Evolutionary conservation across 352 stramenopile species (phyloP).

Genomic region (Pythium aphanidermatum): DNA sequence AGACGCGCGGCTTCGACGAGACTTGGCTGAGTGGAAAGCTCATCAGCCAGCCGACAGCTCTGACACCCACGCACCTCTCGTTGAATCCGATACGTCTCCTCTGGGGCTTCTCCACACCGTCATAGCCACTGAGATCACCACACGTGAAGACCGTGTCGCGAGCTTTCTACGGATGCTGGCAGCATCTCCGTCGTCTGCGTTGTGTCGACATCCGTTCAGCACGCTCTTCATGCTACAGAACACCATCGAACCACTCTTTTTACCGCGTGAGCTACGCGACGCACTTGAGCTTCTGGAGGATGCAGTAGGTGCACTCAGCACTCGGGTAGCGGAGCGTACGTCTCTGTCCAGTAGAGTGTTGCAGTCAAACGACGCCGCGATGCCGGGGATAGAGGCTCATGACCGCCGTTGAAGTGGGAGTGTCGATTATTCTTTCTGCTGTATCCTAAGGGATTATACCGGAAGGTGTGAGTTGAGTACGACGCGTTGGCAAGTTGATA

Average conservation of each 20-base stretch:
- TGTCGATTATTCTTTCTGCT: too few relatives aligned
- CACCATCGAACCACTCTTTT: slow-evolving; percentile 14
- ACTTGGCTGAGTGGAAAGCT: not conserved
- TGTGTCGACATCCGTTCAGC: slow-evolving; percentile 9
- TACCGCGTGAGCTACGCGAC: slow-evolving; percentile 10
- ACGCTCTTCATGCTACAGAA: slow-evolving; percentile 19
- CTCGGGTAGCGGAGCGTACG: not conserved
- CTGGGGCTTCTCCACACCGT: slow-evolving; percentile 11
- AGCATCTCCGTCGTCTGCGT: not conserved
- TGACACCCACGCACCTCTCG: too few relatives aligned
- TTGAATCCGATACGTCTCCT: too few relatives aligned
- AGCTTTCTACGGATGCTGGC: not conserved
- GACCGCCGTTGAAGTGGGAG: too few relatives aligned
- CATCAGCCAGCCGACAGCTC: too few relatives aligned
- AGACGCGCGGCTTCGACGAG: slow-evolving; percentile 8
- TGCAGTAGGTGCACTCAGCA: too few relatives aligned
- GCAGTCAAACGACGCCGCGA: too few relatives aligned
- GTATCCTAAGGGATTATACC: too few relatives aligned
- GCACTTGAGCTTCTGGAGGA: slow-evolving; percentile 15
- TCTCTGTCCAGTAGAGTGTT: not conserved
- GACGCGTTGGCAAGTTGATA: too few relatives aligned
- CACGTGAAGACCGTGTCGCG: not conserved
- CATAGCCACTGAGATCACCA: not conserved
- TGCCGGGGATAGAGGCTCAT: too few relatives aligned
- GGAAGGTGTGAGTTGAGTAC: too few relatives aligned